These are phyloP conservation scores for Boletus reticuloceps DNA, from an alignment of 768 basidiomycete genomes.

Conservation along the genomic window DNA sequence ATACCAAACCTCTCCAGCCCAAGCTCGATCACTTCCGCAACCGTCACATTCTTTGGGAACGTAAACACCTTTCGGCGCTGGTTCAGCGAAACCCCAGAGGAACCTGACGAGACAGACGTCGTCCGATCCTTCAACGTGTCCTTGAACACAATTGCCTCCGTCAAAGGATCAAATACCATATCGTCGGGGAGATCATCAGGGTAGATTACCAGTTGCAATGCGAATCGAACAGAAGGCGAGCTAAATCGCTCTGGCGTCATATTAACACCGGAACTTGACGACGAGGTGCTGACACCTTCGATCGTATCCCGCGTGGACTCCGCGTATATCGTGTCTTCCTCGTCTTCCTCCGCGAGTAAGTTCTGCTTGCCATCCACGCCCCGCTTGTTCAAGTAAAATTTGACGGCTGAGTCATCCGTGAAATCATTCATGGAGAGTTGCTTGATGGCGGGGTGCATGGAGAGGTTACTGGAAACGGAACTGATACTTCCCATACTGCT, in stretches of 20 bases:
- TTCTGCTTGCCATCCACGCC: constrained; percentile 43
- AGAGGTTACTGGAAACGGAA: constrained; percentile 88
- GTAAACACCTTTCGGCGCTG: constrained; percentile 81
- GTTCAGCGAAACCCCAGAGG: constrained; percentile 55
- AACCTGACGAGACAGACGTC: constrained; percentile 39
- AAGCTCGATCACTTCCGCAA: constrained; percentile 93
- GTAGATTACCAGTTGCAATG: constrained; percentile 83
- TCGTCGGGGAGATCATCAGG: constrained; percentile 91
- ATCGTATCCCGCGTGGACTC: constrained; percentile 36
- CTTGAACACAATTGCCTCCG: constrained; percentile 92
- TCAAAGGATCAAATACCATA: constrained; percentile 90
- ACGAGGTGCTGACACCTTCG: constrained; percentile 16
- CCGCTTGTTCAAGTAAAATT: constrained; percentile 87
- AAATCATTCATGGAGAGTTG: constrained; percentile 97
- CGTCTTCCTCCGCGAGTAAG: constrained; percentile 43
- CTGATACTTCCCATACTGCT: constrained; percentile 93
- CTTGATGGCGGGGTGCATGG: constrained; percentile 93
- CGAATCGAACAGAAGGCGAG: constrained; percentile 82
- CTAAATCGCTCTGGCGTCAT: constrained; percentile 72
- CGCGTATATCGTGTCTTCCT: constrained; percentile 39
- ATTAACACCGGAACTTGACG: constrained; percentile 32
- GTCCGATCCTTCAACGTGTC: constrained; percentile 60
- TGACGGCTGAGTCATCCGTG: constrained; percentile 94
- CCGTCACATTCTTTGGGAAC: constrained; percentile 92
- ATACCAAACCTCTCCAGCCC: constrained; percentile 94